Percentiles rank a stretch among this genome's conserved stretches.
Conservation (phyloP, 768 basidiomycete genomes). For the Podaxis pistillaris region DNA sequence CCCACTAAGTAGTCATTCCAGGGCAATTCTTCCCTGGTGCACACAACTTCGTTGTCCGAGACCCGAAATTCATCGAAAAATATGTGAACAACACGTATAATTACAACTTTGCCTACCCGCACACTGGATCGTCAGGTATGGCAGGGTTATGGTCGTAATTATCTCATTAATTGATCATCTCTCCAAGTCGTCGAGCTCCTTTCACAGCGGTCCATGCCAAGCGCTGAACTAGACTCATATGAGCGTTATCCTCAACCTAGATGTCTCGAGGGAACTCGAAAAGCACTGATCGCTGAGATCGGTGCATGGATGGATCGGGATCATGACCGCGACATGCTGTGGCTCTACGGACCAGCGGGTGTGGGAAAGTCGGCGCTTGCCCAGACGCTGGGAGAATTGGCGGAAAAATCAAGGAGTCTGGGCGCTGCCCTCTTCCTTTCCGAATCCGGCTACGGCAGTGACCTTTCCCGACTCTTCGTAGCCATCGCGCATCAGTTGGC, state of each 20-base stretch:
- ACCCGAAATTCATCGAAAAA: neutral
- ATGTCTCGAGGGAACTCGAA: constrained; percentile 10
- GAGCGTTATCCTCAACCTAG: constrained; percentile 8
- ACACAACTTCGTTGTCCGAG: neutral
- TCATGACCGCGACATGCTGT: neutral
- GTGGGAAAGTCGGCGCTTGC: constrained; percentile 15
- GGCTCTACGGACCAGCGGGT: constrained; percentile 6
- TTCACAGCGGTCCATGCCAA: neutral
- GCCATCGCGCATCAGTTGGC: constrained; percentile 16
- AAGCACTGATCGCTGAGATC: neutral
- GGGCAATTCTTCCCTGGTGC: neutral
- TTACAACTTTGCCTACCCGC: constrained; percentile 15
- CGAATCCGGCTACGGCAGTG: constrained; percentile 5
- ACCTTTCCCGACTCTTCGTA: constrained; percentile 3
- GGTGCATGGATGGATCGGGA: constrained; percentile 4
- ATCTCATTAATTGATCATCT: too few relatives aligned
- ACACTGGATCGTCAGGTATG: neutral
- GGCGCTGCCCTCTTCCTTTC: constrained; percentile 15
- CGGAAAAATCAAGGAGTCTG: neutral
- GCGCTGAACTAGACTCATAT: neutral
- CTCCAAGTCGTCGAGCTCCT: neutral
- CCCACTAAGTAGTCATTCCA: neutral
- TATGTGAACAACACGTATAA: neutral
- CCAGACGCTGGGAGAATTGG: constrained; percentile 15
- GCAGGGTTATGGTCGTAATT: neutral